These are phyloP conservation scores for Carpinus fangiana DNA, from an alignment of 306 rosid genomes.

Conservation along the genomic window DNA sequence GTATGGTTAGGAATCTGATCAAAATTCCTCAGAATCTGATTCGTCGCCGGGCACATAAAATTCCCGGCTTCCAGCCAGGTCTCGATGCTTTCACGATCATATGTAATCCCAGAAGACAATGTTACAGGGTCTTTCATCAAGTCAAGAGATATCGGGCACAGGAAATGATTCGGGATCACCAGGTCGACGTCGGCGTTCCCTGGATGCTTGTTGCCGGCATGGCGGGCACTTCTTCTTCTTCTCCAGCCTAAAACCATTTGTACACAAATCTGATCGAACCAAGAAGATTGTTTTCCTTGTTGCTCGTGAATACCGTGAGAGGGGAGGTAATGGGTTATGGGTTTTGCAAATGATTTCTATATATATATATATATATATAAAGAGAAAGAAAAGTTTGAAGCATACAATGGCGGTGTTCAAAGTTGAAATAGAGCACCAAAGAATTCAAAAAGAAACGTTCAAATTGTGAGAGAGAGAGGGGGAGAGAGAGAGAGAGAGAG, in stretches of 20 bases:
- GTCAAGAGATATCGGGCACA: slow-evolving; percentile 70
- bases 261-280: slow-evolving; percentile 8
- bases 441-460: slow-evolving; percentile 43
- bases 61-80: slow-evolving; percentile 73
- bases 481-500: too few relatives aligned
- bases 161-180: slow-evolving; percentile 56
- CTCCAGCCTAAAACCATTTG: slow-evolving; percentile 68
- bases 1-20: slow-evolving; percentile 71
- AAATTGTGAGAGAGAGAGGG: slow-evolving; percentile 17
- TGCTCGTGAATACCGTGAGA: slow-evolving; percentile 24
- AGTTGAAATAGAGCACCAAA: slow-evolving; percentile 21
- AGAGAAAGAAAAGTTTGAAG: slow-evolving; percentile 10
- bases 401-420: slow-evolving; percentile 49
- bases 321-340: not conserved
- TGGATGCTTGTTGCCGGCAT: slow-evolving; percentile 17
- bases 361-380: slow-evolving; percentile 4
- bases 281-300: not conserved
- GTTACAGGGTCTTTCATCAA: slow-evolving; percentile 85
- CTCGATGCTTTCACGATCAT: slow-evolving; percentile 67
- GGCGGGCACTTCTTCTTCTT: slow-evolving; percentile 33
- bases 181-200: slow-evolving; percentile 35
- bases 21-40: slow-evolving; percentile 47
- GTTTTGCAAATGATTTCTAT: slow-evolving; percentile 16
- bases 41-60: slow-evolving; percentile 61
- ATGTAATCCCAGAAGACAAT: slow-evolving; percentile 73